A percentile compares a stretch with the other conserved stretches of the same genome.
These are phyloP conservation scores for Heritiera littoralis DNA, from an alignment of 345 rosid genomes.

Conservation along the genomic window DNA sequence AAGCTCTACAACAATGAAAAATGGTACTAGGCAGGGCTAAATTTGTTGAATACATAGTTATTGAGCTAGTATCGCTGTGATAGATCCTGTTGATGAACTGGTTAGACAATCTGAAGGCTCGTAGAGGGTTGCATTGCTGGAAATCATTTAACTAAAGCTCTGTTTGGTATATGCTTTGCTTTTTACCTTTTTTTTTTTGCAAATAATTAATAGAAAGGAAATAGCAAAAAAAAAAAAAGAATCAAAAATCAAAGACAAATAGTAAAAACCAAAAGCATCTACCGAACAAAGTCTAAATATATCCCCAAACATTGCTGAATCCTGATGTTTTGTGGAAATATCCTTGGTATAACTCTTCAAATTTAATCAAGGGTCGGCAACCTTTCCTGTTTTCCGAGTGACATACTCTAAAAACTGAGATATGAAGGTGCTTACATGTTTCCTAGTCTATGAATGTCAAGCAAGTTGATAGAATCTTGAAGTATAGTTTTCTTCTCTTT, in stretches of 20 bases:
- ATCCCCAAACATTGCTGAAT: too few relatives aligned
- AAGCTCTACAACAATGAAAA: not conserved
- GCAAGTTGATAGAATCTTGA: constrained; percentile 2
- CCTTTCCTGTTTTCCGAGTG: constrained; percentile 5
- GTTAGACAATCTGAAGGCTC: not conserved
- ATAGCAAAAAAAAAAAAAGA: too few relatives aligned
- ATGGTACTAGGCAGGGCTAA: not conserved
- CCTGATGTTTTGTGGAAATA: not conserved
- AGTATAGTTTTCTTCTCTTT: constrained; percentile 4
- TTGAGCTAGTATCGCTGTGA: too few relatives aligned
- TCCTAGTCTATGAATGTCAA: not conserved
- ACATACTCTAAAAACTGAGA: not conserved
- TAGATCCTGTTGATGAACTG: not conserved
- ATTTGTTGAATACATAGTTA: not conserved
- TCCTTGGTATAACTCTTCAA: not conserved
- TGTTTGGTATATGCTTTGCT: not conserved
- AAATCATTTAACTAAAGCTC: not conserved
- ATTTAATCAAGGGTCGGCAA: not conserved
- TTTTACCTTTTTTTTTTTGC: not conserved
- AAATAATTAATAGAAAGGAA: too few relatives aligned
- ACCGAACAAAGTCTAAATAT: too few relatives aligned
- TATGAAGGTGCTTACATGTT: not conserved
- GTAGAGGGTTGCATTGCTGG: not conserved
- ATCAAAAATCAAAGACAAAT: too few relatives aligned
- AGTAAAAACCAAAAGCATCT: too few relatives aligned